These are phyloP conservation scores for Rhizopogon vinicolor DNA, from an alignment of 768 basidiomycete genomes.

Conservation along the genomic window DNA sequence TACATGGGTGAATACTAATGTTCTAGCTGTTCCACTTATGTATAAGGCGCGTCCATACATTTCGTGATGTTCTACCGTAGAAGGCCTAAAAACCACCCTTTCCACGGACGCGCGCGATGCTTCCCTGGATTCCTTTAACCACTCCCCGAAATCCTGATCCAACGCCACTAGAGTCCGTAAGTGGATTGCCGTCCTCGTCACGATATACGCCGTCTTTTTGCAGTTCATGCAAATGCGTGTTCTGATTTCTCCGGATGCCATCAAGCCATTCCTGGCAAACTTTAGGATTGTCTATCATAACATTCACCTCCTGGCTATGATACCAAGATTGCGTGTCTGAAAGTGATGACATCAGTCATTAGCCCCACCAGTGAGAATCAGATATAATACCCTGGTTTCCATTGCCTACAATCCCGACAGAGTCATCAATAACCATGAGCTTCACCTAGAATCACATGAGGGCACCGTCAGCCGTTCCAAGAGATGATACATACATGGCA, in stretches of 20 bases:
- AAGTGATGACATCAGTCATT: constrained; percentile 3
- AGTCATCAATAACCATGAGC: constrained; percentile 62
- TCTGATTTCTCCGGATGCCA: constrained; percentile 47
- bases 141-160: constrained; percentile 34
- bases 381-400: constrained; percentile 55
- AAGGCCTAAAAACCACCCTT: constrained; percentile 32
- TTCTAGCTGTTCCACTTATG: not conserved
- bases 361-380: not conserved
- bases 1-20: not conserved
- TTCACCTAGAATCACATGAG: constrained; percentile 37
- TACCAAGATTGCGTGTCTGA: constrained; percentile 65
- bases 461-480: not conserved
- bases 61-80: not conserved
- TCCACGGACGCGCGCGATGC: constrained; percentile 37
- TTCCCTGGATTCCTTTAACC: constrained; percentile 38
- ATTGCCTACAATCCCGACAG: constrained; percentile 62
- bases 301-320: constrained; percentile 68
- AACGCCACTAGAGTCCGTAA: constrained; percentile 34
- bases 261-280: constrained; percentile 55
- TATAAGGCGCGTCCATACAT: not conserved
- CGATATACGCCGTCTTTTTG: constrained; percentile 55
- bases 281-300: constrained; percentile 53
- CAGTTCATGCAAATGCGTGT: constrained; percentile 45
- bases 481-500: constrained; percentile 45
- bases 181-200: constrained; percentile 39